Evolutionary conservation across 2,329 filamentous ascomycete species (phyloP).

Genomic region (Trichophyton schoenleinii): DNA sequence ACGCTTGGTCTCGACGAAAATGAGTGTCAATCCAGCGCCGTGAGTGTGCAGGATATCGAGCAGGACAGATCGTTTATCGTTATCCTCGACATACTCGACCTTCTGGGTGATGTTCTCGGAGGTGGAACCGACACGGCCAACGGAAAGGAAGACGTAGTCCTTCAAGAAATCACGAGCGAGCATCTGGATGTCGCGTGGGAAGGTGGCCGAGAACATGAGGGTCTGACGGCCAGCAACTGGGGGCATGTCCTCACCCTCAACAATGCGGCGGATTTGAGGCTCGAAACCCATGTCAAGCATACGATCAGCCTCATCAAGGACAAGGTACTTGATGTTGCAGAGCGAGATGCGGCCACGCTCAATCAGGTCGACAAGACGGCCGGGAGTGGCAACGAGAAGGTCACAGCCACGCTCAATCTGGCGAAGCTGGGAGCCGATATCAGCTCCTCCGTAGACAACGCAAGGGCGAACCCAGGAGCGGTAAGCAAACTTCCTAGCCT

Average conservation of each 20-base stretch:
- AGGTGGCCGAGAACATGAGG: constrained; percentile 99
- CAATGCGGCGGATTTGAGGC: constrained; percentile 96
- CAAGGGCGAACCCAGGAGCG: constrained; percentile 97
- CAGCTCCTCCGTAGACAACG: constrained; percentile 97
- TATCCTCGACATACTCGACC: constrained; percentile 92
- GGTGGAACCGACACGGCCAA: constrained; percentile 94
- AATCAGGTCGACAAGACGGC: constrained; percentile 93
- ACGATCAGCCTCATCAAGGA: constrained; percentile 97
- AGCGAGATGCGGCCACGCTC: constrained; percentile 97
- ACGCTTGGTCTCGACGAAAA: constrained; percentile 99
- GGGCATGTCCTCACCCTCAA: constrained; percentile 98
- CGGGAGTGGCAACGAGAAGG: constrained; percentile 89
- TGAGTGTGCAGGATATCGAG: constrained; percentile 96
- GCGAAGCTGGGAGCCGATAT: constrained; percentile 94
- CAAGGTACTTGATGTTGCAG: constrained; percentile 96
- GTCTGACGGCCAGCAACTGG: constrained; percentile 72
- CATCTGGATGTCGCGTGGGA: constrained; percentile 98
- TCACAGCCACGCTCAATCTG: constrained; percentile 97
- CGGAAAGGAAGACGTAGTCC: constrained; percentile 97
- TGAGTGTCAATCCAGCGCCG: constrained; percentile 64
- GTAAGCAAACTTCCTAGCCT: constrained; percentile 96
- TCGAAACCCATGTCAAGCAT: constrained; percentile 99
- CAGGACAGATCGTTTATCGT: constrained; percentile 94
- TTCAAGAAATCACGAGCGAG: constrained; percentile 96
- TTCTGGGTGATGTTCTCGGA: constrained; percentile 99